Base-by-base conservation (phyloP, 2,329 filamentous ascomycete species). In the Alternaria gaisen region DNA sequence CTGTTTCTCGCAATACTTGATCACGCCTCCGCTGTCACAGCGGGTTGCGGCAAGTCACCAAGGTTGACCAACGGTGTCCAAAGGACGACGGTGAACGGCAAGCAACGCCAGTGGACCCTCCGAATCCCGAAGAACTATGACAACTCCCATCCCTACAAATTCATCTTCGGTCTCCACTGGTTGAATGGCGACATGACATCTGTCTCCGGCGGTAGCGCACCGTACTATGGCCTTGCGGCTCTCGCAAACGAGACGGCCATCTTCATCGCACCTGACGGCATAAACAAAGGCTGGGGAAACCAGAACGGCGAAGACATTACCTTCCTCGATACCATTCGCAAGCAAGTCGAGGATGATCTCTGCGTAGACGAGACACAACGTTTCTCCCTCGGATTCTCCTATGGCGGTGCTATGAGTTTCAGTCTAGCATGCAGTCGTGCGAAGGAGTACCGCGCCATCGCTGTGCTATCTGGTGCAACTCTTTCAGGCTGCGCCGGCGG, bases 341-440 rank as follows among this genome's bases (percentile, higher is more conserved):
- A 74, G 28, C 72, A 70, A 10, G 69, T 82, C 30, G 76, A 82
- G 61, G 63, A 68, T 6, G 74, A 78, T 26, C 77, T 83, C 41
- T 84, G 82, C 61, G 69, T 84, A 28, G 76, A 84, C 59, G 71
- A 79, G 58, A 72, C 69, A 43, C 75, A 78, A 53, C 74, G 80
- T 56, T 84, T 83, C 69, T 74, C 80, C 26, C 80, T 80, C 1
- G 81, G 81, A n/a, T 83, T 81, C 70, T 80, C 78, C 60, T 83
- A 81, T 65, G 81, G 82, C 38, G 81, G 75, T 41, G 77, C 78
- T 44, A 83, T 83, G 79, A 76, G 74, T 4, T 81, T 75, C 67
- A 72, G 77, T 1, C 67, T 83, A 14, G 81, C 82, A 4, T 83
- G 81, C 64, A 76, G 80, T 3, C 77, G 77, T 16, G 75, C 80